These are phyloP conservation scores for Platanthera guangdongensis DNA, from an alignment of 106 monocot species.

Conservation along the genomic window DNA sequence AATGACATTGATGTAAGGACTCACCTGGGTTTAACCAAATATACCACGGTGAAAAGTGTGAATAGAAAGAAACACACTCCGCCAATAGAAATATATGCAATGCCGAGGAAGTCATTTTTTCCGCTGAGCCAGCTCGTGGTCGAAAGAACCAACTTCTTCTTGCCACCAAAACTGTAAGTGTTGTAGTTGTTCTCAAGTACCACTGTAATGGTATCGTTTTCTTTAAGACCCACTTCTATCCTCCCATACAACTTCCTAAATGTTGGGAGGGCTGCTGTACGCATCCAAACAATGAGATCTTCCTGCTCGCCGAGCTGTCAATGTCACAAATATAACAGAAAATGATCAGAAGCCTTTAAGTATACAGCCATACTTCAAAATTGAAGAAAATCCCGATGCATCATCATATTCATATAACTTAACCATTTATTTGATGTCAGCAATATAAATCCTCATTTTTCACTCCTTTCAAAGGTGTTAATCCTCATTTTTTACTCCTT, in stretches of 20 bases:
- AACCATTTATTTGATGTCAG: too few species aligned
- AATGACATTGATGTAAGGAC: neutral
- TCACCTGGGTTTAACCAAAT: constrained; percentile 18
- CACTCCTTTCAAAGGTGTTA: too few species aligned
- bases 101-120: constrained; percentile 18
- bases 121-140: constrained; percentile 13
- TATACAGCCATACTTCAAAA: neutral
- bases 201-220: constrained; percentile 13
- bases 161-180: constrained; percentile 9
- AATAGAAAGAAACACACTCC: constrained; percentile 17
- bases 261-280: constrained; percentile 19
- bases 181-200: constrained; percentile 13
- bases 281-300: constrained; percentile 20
- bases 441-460: too few species aligned
- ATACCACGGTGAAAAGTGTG: constrained; percentile 14
- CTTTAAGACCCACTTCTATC: constrained; percentile 16
- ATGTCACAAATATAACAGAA: neutral
- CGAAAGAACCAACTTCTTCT: constrained; percentile 12
- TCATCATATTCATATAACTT: too few species aligned
- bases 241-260: constrained; percentile 24
- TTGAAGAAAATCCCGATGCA: neutral
- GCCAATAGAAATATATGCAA: constrained; percentile 16
- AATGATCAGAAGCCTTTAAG: neutral
- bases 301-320: constrained; percentile 18
- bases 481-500: too few species aligned